Evolutionary conservation across 1,284 basidiomycete genomes (phyloP).

Genomic region (Meira miltonrushii): DNA sequence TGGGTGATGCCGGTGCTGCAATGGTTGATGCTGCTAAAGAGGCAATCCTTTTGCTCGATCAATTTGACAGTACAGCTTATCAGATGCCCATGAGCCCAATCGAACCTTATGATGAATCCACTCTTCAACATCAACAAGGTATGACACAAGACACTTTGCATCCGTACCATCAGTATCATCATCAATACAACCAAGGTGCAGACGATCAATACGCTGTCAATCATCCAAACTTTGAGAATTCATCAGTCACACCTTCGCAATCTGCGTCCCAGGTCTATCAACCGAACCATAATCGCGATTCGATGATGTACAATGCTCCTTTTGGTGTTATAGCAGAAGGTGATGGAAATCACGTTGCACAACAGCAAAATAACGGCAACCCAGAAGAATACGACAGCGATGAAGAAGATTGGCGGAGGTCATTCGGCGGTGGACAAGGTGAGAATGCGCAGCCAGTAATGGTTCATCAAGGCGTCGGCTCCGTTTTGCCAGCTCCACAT

Average conservation of each 20-base stretch:
- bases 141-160: conserved; percentile 14
- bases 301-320: conserved; percentile 6
- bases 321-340: conserved; percentile 25
- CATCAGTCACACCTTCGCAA: conserved; percentile 53
- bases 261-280: conserved; percentile 52
- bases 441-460: not conserved
- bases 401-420: conserved; percentile 8
- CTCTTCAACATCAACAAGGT: conserved; percentile 16
- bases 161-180: conserved; percentile 12
- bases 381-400: conserved; percentile 9
- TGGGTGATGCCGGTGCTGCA: conserved; percentile 53
- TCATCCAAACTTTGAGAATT: conserved; percentile 32
- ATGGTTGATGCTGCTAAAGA: conserved; percentile 53
- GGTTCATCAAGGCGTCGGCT: conserved; percentile 5
- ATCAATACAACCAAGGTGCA: not conserved
- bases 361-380: not conserved
- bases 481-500: conserved; percentile 3
- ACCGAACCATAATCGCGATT: conserved; percentile 11
- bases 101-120: conserved; percentile 21
- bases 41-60: conserved; percentile 50
- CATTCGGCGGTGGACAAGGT: not conserved
- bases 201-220: not conserved
- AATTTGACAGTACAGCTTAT: conserved; percentile 33
- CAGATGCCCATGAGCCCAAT: conserved; percentile 30
- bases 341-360: conserved; percentile 14